phyloP scores from a whole-genome alignment of 2,329 filamentous ascomycete genomes.

The Fusarium sarcochroum region DNA sequence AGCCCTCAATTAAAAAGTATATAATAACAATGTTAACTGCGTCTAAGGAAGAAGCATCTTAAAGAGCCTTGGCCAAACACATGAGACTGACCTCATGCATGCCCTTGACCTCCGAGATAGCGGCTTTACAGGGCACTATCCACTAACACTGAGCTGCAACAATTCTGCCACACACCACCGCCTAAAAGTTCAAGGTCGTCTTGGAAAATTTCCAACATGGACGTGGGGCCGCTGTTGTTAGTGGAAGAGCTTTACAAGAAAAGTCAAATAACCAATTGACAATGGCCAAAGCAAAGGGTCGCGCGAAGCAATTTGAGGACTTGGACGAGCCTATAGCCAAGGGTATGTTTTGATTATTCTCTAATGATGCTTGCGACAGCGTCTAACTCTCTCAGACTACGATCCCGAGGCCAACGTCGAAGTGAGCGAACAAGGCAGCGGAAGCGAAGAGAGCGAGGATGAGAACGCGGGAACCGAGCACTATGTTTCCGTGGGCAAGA shows the following conservation, averaged over 20 bases:
- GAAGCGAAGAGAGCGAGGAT: conserved; percentile 63
- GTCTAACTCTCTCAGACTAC: conserved; percentile 66
- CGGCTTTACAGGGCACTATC: conserved; percentile 22
- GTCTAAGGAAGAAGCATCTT: not conserved
- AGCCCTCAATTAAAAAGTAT: not conserved
- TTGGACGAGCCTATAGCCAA: conserved; percentile 72
- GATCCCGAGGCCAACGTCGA: conserved; percentile 81
- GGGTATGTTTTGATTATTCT: conserved; percentile 61
- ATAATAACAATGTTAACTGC: not conserved
- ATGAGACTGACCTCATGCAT: conserved; percentile 6
- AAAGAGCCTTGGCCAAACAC: not conserved
- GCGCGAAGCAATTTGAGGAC: conserved; percentile 73
- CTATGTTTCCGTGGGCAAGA: conserved; percentile 86
- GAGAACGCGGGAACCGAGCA: conserved; percentile 82
- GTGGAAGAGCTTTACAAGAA: conserved; percentile 29
- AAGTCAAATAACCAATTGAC: conserved; percentile 48
- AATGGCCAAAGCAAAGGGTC: conserved; percentile 67
- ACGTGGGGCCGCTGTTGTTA: conserved; percentile 31
- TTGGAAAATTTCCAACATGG: conserved; percentile 55
- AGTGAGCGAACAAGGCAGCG: conserved; percentile 68
- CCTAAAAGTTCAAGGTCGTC: conserved; percentile 63
- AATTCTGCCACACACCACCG: conserved; percentile 64
- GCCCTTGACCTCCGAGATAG: conserved; percentile 20
- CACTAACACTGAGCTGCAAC: conserved; percentile 5
- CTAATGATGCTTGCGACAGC: not conserved